Evolutionary conservation across 169 alveolate species (phyloP).

Genomic region (Theileria parva): DNA sequence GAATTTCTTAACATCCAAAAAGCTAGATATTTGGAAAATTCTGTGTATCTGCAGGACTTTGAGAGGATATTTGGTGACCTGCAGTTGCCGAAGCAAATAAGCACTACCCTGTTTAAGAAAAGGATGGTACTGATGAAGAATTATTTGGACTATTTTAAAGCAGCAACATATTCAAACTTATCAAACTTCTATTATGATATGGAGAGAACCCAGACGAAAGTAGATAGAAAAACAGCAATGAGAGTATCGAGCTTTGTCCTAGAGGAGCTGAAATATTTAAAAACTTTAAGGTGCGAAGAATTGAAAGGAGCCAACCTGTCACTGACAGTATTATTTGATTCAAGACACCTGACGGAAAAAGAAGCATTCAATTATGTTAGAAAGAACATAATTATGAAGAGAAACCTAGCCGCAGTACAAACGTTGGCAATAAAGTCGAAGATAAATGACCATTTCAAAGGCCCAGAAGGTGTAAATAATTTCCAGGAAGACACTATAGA

Average conservation of each 20-base stretch:
- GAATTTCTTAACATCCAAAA: conserved; percentile 18
- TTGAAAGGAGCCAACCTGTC: conserved; percentile 29
- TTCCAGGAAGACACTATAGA: not conserved
- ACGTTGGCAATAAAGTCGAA: conserved; percentile 1
- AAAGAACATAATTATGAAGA: conserved; percentile 16
- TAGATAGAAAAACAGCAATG: conserved; percentile 53
- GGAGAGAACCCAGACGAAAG: conserved; percentile 24
- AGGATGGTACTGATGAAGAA: conserved; percentile 50
- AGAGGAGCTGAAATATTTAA: not conserved
- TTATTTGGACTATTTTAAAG: conserved; percentile 46
- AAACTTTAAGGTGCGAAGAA: conserved; percentile 7
- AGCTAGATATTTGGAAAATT: not conserved
- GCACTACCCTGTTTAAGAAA: conserved; percentile 38
- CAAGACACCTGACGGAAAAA: conserved; percentile 19
- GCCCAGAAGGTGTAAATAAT: conserved; percentile 24
- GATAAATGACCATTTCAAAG: conserved; percentile 44
- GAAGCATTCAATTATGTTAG: conserved; percentile 41
- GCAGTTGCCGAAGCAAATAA: conserved; percentile 21
- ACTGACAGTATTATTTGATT: conserved; percentile 36
- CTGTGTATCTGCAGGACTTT: conserved; percentile 24
- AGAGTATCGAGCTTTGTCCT: conserved; percentile 22
- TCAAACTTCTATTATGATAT: conserved; percentile 29
- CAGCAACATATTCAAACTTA: conserved; percentile 40
- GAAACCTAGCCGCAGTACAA: conserved; percentile 19
- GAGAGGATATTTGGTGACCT: conserved; percentile 24